Base-by-base conservation (phyloP, 768 basidiomycete species). In the Suillus ampliporus region DNA sequence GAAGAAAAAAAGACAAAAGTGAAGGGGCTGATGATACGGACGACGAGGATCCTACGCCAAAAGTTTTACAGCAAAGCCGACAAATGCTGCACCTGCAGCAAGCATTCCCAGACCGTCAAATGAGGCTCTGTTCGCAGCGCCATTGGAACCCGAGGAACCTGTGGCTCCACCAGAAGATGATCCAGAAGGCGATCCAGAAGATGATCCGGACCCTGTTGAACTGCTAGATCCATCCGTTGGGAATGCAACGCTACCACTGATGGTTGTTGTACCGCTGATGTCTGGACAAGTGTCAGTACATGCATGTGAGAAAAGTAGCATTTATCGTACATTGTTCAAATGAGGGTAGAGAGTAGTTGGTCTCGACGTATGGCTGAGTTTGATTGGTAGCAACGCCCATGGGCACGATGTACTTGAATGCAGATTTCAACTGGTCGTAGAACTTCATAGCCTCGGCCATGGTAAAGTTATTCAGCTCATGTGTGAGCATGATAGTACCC, bases 391-490 rank as follows among this genome's bases (percentile, higher is more conserved):
- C 82, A 5, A 85, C 82, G 14, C 78, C 82, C 47, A 88, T 72
- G 19, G 87, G 87, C 11, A 86, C 83, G 31, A 89, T 68, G 64
- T 84, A 51, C 60, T 71, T 40, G 68, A 89, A 88, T 0, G 78
- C 78, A 4, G 72, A 53, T 61, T 79, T 80, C 31, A 89, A 73
- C 60, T 74, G 73, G 1, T 75, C 67, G 62, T 87, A 83, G 64
- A 74, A 84, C 57, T 84, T 82, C n/a, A 85, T 67, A 1, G 87
- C 87, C 66, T 84, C 79, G n/a, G 71, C 68, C 87, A 89, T 87
- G 5, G 87, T 88, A 63, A 77, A 86, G 64, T 84, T 85, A 68
- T 84, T 84, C 62, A 88, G 67, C 61, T 89, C 87, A 61, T 89
- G 87, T 5, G 83, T 82, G 60, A 88, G 72, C 56, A 87, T 77